Conservation (phyloP, 2,329 filamentous ascomycete species). For the Sporothrix brasiliensis region DNA sequence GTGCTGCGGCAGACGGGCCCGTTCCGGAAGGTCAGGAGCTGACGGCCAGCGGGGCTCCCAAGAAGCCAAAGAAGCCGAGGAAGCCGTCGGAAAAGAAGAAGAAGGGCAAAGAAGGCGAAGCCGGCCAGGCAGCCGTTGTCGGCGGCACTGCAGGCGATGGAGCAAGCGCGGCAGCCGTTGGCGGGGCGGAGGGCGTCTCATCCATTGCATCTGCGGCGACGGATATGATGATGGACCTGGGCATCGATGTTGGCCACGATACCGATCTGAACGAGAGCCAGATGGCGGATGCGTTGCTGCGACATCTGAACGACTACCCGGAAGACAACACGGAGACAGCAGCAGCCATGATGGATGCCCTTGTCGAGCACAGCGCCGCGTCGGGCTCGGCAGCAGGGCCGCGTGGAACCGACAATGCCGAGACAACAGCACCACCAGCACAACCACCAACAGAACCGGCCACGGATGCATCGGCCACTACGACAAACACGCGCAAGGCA, state of each 20-base stretch:
- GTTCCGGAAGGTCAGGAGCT: background rate
- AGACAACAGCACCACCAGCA: background rate
- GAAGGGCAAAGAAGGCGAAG: background rate
- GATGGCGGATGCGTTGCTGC: constrained; percentile 29
- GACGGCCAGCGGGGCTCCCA: background rate
- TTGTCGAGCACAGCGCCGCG: constrained; percentile 17
- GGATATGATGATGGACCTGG: constrained; percentile 23
- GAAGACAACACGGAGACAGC: constrained; percentile 23
- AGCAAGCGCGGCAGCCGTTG: background rate
- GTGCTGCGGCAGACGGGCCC: background rate
- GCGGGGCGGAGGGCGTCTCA: background rate
- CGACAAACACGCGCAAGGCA: background rate
- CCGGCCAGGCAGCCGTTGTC: background rate
- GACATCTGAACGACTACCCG: constrained; percentile 26
- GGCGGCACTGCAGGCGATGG: background rate
- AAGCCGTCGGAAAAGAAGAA: constrained; percentile 9
- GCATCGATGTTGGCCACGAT: constrained; percentile 18
- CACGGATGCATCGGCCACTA: background rate
- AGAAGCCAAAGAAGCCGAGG: constrained; percentile 25
- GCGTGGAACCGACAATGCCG: background rate
- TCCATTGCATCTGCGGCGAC: constrained; percentile 1
- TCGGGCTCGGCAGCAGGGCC: constrained; percentile 11
- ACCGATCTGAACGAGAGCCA: constrained; percentile 20
- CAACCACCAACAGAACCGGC: background rate
- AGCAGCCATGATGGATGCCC: constrained; percentile 26